phyloP scores from a whole-genome alignment of 1,139 yeast species.

The Geotrichum carabidarum region DNA sequence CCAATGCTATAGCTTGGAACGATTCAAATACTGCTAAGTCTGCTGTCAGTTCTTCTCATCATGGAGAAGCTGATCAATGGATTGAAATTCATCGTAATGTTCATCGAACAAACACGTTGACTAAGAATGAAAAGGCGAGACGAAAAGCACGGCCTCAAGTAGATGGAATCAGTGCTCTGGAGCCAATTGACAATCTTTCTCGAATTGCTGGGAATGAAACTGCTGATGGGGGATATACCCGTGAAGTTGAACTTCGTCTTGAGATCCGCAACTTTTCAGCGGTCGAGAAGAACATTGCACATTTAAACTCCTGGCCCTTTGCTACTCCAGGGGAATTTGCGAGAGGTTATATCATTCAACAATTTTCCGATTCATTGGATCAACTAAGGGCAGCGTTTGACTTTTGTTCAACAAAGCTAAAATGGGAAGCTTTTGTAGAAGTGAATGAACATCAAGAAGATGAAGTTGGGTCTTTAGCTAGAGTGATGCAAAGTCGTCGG shows the following conservation, averaged over 20 bases:
- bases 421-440: constrained; percentile 33
- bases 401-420: constrained; percentile 51
- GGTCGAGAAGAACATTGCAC: constrained; percentile 33
- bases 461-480: constrained; percentile 24
- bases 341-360: constrained; percentile 11
- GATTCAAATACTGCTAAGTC: constrained; percentile 51
- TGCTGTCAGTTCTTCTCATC: constrained; percentile 54
- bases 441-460: constrained; percentile 22
- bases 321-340: constrained; percentile 32
- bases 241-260: constrained; percentile 19
- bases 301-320: constrained; percentile 35
- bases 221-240: constrained; percentile 23
- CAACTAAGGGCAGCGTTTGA: constrained; percentile 55
- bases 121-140: constrained; percentile 61
- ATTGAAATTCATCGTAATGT: constrained; percentile 56
- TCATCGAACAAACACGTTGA: constrained; percentile 70
- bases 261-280: constrained; percentile 27
- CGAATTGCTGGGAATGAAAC: constrained; percentile 33
- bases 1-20: constrained; percentile 50
- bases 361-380: constrained; percentile 41
- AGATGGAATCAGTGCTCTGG: constrained; percentile 58
- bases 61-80: constrained; percentile 38
- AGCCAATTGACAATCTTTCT: constrained; percentile 48
- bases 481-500: constrained; percentile 40
- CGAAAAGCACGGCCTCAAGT: constrained; percentile 64